phyloP scores from a whole-genome alignment of 768 basidiomycete genomes.

The Trametopsis cervina region DNA sequence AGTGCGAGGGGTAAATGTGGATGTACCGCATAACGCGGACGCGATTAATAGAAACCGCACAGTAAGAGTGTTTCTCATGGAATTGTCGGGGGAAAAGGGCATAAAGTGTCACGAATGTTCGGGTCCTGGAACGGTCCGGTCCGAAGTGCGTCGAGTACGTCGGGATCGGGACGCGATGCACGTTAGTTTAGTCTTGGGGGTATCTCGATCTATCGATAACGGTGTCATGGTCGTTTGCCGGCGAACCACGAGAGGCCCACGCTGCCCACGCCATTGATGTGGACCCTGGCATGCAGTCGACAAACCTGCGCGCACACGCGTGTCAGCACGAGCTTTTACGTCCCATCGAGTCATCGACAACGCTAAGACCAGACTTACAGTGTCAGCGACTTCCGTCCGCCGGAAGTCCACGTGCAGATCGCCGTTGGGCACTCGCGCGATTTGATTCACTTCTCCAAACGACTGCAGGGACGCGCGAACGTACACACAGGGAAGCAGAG shows the following conservation, averaged over 20 bases:
- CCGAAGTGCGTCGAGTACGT: background rate
- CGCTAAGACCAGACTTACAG: slow-evolving; percentile 37
- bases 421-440: slow-evolving; percentile 67
- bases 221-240: slow-evolving; percentile 36
- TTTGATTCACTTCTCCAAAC: slow-evolving; percentile 72
- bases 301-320: slow-evolving; percentile 46
- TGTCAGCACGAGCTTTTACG: slow-evolving; percentile 4
- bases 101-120: background rate
- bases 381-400: slow-evolving; percentile 73
- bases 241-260: slow-evolving; percentile 71
- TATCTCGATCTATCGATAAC: background rate
- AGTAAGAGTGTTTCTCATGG: background rate
- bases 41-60: background rate
- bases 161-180: background rate
- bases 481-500: background rate
- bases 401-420: slow-evolving; percentile 75
- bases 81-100: background rate
- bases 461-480: slow-evolving; percentile 31
- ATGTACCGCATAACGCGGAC: background rate
- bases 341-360: background rate
- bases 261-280: slow-evolving; percentile 70
- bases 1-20: background rate
- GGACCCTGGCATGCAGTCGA: slow-evolving; percentile 68
- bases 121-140: background rate
- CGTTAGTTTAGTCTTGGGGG: no score